These are phyloP conservation scores for Thraustochytrium sp. DNA, from an alignment of 352 stramenopile species.

Conservation along the genomic window DNA sequence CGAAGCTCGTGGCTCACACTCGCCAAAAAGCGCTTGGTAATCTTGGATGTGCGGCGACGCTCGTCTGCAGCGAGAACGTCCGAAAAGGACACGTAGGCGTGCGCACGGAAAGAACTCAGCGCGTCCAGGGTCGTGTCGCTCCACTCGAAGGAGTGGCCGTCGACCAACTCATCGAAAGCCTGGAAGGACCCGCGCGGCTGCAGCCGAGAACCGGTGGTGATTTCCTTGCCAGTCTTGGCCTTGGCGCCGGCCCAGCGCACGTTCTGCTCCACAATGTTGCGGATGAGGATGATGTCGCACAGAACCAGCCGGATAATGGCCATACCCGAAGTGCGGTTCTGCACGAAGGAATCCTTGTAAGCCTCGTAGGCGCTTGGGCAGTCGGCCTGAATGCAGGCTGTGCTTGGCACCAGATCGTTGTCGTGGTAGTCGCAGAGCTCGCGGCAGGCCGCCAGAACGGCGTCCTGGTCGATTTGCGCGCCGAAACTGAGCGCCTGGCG, in stretches of 20 bases:
- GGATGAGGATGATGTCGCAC: slow-evolving; percentile 6
- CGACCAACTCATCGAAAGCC: neutral
- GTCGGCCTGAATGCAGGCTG: neutral
- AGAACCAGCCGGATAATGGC: slow-evolving; percentile 6
- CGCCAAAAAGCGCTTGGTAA: slow-evolving; percentile 48
- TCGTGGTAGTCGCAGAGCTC: neutral
- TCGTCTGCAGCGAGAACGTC: slow-evolving; percentile 5
- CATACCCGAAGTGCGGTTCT: neutral
- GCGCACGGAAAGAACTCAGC: slow-evolving; percentile 1
- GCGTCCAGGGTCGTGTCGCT: neutral
- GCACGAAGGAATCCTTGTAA: neutral
- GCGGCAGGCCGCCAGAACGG: neutral
- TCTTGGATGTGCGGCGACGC: slow-evolving; percentile 30
- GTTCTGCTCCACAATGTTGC: neutral
- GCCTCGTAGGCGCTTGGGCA: neutral
- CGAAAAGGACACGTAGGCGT: neutral
- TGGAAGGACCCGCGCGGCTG: neutral
- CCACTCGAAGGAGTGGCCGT: neutral
- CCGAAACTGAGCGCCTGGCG: neutral
- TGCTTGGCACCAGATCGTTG: neutral
- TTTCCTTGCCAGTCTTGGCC: neutral
- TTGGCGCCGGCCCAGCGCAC: slow-evolving; percentile 1
- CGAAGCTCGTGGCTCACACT: slow-evolving; percentile 51
- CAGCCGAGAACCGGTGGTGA: neutral
- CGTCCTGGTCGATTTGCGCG: neutral